Evolutionary conservation across 306 rosid genomes (phyloP).

Genomic region (Prunus salicina): DNA sequence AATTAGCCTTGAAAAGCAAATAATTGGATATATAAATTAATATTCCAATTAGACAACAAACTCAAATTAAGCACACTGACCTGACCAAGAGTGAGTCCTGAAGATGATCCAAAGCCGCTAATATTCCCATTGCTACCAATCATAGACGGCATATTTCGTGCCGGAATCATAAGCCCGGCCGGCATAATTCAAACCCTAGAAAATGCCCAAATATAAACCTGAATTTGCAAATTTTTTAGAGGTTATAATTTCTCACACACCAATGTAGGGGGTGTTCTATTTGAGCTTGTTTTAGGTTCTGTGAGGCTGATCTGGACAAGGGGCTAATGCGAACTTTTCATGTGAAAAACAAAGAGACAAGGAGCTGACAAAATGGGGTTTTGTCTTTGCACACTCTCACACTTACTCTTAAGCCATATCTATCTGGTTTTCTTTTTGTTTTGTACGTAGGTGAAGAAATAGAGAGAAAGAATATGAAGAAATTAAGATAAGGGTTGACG

Average conservation of each 20-base stretch:
- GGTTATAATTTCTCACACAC: neutral
- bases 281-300: neutral
- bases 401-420: neutral
- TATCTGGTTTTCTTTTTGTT: neutral
- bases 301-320: neutral
- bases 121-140: slow-evolving; percentile 45
- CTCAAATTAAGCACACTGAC: slow-evolving; percentile 21
- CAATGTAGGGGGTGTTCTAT: neutral
- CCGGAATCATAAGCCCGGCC: slow-evolving; percentile 57
- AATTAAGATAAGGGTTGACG: slow-evolving; percentile 20
- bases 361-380: slow-evolving; percentile 13
- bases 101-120: slow-evolving; percentile 60
- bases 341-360: neutral
- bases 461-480: slow-evolving; percentile 10
- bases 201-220: neutral
- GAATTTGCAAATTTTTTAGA: neutral
- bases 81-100: slow-evolving; percentile 66
- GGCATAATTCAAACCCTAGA: slow-evolving; percentile 46
- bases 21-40: neutral
- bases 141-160: slow-evolving; percentile 51
- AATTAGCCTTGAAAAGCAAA: neutral
- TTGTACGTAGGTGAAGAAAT: slow-evolving; percentile 15
- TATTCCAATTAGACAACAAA: neutral
- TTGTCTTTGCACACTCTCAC: neutral
- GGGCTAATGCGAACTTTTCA: neutral